Conservation (phyloP, 345 rosid genomes). For the Pistacia atlantica region DNA sequence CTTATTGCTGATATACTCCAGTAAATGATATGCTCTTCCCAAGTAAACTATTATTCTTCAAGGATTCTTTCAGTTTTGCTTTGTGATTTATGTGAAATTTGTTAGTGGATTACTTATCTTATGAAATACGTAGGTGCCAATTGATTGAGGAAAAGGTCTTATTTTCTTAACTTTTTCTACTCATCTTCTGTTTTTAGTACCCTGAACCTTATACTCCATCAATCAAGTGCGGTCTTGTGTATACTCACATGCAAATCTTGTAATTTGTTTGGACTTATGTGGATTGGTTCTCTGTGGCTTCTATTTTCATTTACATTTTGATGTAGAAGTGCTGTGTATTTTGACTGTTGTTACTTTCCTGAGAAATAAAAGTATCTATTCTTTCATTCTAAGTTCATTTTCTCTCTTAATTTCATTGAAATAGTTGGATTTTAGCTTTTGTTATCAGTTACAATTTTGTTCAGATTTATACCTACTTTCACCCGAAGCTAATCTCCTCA, state of each 20-base stretch:
- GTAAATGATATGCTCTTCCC: not conserved
- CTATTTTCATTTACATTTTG: constrained; percentile 5
- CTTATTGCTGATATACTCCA: not conserved
- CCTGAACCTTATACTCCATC: not conserved
- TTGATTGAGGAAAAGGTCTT: not conserved
- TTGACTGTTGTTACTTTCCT: not conserved
- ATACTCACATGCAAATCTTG: not conserved
- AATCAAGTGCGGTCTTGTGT: not conserved
- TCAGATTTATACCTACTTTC: not conserved
- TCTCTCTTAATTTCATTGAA: not conserved
- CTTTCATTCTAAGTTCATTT: not conserved
- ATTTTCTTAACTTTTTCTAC: not conserved
- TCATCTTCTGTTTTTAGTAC: not conserved
- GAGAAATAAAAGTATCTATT: not conserved
- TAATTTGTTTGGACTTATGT: not conserved
- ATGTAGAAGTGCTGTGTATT: not conserved
- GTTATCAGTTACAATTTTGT: not conserved
- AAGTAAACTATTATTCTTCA: not conserved
- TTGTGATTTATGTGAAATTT: not conserved
- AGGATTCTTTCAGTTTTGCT: not conserved
- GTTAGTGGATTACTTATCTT: not conserved
- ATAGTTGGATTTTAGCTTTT: not conserved
- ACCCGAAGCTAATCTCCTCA: not conserved
- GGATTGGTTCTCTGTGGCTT: not conserved
- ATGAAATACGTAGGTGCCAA: not conserved